Evolutionary conservation across 306 rosid species (phyloP).

Genomic region (Fagus sylvatica): DNA sequence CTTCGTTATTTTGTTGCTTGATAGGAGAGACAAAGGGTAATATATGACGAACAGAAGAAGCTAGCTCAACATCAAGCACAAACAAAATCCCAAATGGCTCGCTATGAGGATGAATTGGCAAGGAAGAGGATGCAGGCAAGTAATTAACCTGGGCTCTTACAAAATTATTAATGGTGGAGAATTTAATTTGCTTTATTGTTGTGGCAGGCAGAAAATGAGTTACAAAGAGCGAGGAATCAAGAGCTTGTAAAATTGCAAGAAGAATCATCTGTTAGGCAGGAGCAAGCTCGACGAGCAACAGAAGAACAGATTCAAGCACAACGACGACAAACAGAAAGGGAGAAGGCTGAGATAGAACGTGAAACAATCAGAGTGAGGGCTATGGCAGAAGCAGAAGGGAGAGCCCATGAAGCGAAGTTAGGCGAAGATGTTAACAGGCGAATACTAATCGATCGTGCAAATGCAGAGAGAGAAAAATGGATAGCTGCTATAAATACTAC

Average conservation of each 20-base stretch:
- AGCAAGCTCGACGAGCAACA: slow-evolving; percentile 87
- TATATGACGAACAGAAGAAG: slow-evolving; percentile 93
- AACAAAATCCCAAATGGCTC: slow-evolving; percentile 89
- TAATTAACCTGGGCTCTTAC: background rate
- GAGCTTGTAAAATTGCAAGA: slow-evolving; percentile 94
- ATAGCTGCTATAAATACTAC: slow-evolving; percentile 92
- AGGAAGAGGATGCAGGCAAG: slow-evolving; percentile 92
- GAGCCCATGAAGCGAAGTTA: slow-evolving; percentile 88
- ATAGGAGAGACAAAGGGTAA: slow-evolving; percentile 89
- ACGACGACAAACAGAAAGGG: slow-evolving; percentile 83
- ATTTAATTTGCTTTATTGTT: background rate
- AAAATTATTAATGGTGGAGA: background rate
- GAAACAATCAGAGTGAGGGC: slow-evolving; percentile 87
- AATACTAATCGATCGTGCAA: slow-evolving; percentile 73
- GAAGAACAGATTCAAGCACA: slow-evolving; percentile 97
- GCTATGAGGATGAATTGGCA: slow-evolving; percentile 84
- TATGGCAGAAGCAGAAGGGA: slow-evolving; percentile 94
- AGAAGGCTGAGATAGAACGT: slow-evolving; percentile 93
- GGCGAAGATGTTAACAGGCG: slow-evolving; percentile 91
- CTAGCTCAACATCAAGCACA: slow-evolving; percentile 93
- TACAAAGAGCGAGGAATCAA: slow-evolving; percentile 83
- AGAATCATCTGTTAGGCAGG: slow-evolving; percentile 87
- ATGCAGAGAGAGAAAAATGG: slow-evolving; percentile 97
- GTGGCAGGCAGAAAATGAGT: slow-evolving; percentile 80
- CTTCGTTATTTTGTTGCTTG: slow-evolving; percentile 20